Percentiles rank a stretch among this genome's conserved stretches.
Evolutionary conservation across 2,329 filamentous ascomycete genomes (phyloP).

Genomic region (Trichoderma atroviride): DNA sequence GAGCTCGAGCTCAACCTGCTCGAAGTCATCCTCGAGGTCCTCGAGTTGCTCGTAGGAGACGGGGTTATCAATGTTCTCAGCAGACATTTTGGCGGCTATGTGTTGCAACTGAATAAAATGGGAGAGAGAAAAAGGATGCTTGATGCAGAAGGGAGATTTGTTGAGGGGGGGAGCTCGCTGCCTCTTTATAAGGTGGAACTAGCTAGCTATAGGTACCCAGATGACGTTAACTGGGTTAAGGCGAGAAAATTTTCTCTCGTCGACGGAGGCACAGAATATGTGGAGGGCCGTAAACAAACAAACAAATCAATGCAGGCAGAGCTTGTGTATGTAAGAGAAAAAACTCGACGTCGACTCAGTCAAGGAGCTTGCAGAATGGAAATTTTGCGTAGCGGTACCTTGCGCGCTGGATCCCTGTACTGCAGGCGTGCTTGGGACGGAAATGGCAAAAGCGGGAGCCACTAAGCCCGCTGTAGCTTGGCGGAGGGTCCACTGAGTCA

Average conservation of each 20-base stretch:
- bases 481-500: slow-evolving; percentile 16
- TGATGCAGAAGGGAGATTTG: not conserved
- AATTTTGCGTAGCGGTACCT: slow-evolving; percentile 15
- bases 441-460: slow-evolving; percentile 19
- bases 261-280: not conserved
- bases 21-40: slow-evolving; percentile 80
- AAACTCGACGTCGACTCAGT: not conserved
- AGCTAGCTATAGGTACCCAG: not conserved
- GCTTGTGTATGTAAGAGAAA: not conserved
- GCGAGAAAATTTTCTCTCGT: slow-evolving; percentile 20
- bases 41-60: slow-evolving; percentile 76
- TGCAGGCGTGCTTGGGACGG: slow-evolving; percentile 4
- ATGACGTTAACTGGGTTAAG: slow-evolving; percentile 13
- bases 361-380: slow-evolving; percentile 20
- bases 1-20: slow-evolving; percentile 79
- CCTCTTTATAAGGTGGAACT: slow-evolving; percentile 16
- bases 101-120: not conserved
- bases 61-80: slow-evolving; percentile 43
- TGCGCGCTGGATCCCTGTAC: slow-evolving; percentile 9
- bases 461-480: slow-evolving; percentile 18
- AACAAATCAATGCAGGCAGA: slow-evolving; percentile 1
- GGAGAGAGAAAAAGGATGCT: not conserved
- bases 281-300: not conserved
- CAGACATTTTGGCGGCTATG: slow-evolving; percentile 39
- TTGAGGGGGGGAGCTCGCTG: not conserved